phyloP scores from a whole-genome alignment of 2,329 filamentous ascomycete genomes.

The Aspergillus sergii region DNA sequence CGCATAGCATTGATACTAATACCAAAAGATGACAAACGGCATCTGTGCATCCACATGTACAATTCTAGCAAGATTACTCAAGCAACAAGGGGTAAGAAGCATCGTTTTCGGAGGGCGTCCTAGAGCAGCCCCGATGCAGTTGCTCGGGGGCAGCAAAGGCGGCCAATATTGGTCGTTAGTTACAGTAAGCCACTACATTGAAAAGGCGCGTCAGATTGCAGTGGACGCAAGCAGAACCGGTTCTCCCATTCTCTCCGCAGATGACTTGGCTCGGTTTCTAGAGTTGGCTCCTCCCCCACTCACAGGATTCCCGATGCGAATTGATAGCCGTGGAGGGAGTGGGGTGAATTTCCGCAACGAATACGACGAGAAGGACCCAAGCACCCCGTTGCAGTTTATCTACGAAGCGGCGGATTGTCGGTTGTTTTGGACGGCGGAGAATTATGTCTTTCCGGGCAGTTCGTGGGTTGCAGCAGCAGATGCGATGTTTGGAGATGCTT shows the following conservation, averaged over 20 bases:
- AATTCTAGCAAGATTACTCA: constrained; percentile 59
- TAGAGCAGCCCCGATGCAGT: constrained; percentile 58
- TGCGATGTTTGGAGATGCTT: constrained; percentile 4
- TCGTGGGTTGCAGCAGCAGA: constrained; percentile 53
- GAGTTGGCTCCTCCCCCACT: not conserved
- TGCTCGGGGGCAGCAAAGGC: constrained; percentile 68
- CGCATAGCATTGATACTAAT: not conserved
- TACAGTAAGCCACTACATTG: not conserved
- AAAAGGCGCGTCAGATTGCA: not conserved
- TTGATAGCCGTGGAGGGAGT: not conserved
- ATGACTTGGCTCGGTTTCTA: not conserved
- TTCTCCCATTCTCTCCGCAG: constrained; percentile 13
- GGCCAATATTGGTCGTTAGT: constrained; percentile 14
- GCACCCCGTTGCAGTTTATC: constrained; percentile 60
- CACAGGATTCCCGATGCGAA: not conserved
- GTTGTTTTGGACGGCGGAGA: constrained; percentile 60
- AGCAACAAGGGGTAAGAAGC: constrained; percentile 56
- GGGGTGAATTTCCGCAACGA: constrained; percentile 49
- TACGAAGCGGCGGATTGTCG: constrained; percentile 65
- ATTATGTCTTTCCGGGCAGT: constrained; percentile 54
- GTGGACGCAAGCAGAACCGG: not conserved
- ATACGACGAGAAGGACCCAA: constrained; percentile 47
- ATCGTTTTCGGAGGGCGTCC: constrained; percentile 64
- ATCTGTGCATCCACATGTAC: constrained; percentile 64
- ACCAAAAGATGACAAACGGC: constrained; percentile 54